These are phyloP conservation scores for Claviceps cyperi DNA, from an alignment of 2,329 filamentous ascomycete species.

Conservation along the genomic window DNA sequence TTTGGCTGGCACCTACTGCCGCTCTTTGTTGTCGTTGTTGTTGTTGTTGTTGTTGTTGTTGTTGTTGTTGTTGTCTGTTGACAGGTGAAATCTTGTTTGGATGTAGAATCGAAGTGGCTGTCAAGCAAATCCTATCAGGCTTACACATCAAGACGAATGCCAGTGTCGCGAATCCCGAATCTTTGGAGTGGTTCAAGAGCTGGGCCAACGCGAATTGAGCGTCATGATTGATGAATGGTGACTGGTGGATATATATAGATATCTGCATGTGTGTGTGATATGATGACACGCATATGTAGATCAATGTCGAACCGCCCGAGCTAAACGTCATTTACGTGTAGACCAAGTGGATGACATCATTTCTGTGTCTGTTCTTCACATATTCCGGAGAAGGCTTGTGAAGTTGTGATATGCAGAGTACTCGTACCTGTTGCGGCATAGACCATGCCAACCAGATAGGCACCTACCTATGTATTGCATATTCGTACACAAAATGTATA, in stretches of 20 bases:
- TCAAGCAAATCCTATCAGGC: slow-evolving; percentile 90
- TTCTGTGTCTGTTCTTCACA: too few relatives aligned
- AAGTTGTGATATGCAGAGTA: too few relatives aligned
- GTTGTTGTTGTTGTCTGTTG: background rate
- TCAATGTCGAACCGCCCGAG: too few relatives aligned
- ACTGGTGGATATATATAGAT: background rate
- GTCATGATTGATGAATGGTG: background rate
- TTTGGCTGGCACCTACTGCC: background rate
- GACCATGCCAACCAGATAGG: too few relatives aligned
- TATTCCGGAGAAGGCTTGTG: too few relatives aligned
- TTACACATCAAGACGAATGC: slow-evolving; percentile 77
- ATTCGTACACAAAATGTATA: too few relatives aligned
- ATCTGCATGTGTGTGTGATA: background rate
- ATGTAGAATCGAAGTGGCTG: slow-evolving; percentile 71
- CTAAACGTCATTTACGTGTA: too few relatives aligned
- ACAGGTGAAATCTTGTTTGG: background rate
- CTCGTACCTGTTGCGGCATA: too few relatives aligned
- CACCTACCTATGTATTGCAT: too few relatives aligned
- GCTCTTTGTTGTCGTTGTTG: background rate
- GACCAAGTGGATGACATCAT: too few relatives aligned
- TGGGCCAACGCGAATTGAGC: slow-evolving; percentile 49
- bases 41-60: too few relatives aligned
- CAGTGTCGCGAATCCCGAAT: slow-evolving; percentile 82
- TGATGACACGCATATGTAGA: background rate
- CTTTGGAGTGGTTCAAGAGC: slow-evolving; percentile 71